A percentile compares a stretch with the other conserved stretches of the same genome.
Conservation (phyloP, 495 filamentous ascomycete species). For the Penicillium dipodomyicola region DNA sequence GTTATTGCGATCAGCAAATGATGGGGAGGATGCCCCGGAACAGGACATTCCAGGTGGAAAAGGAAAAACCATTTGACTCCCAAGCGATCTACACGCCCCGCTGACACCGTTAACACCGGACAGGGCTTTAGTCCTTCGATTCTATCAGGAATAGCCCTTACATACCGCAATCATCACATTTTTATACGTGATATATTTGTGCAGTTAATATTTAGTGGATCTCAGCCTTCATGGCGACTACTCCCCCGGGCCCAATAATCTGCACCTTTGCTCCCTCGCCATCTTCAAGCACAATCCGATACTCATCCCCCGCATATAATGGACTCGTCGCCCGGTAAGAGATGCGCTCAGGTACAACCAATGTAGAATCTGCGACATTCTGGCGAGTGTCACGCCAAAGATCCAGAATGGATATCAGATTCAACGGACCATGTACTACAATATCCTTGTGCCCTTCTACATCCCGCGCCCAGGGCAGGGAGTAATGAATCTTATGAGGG, state of each 20-base stretch:
- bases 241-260: constrained; percentile 42
- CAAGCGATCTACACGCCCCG: background rate
- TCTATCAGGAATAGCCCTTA: background rate
- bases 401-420: constrained; percentile 61
- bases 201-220: constrained; percentile 26
- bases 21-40: no score
- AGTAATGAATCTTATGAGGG: constrained; percentile 71
- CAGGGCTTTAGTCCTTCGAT: background rate
- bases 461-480: constrained; percentile 53
- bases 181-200: background rate
- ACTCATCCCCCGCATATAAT: constrained; percentile 57
- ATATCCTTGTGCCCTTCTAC: constrained; percentile 59
- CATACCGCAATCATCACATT: background rate
- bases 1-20: background rate
- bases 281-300: constrained; percentile 42
- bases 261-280: constrained; percentile 30
- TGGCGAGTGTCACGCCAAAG: constrained; percentile 55
- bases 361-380: constrained; percentile 8
- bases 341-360: constrained; percentile 48
- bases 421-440: constrained; percentile 64
- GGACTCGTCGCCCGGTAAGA: constrained; percentile 58
- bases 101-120: background rate
- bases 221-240: constrained; percentile 49
- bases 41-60: background rate
- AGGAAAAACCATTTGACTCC: background rate